Evolutionary conservation across 225 moss, liverwort and hornwort genomes (phyloP), one percentile per base, ranked within the genome.

Genomic region (Polytrichum formosum): DNA sequence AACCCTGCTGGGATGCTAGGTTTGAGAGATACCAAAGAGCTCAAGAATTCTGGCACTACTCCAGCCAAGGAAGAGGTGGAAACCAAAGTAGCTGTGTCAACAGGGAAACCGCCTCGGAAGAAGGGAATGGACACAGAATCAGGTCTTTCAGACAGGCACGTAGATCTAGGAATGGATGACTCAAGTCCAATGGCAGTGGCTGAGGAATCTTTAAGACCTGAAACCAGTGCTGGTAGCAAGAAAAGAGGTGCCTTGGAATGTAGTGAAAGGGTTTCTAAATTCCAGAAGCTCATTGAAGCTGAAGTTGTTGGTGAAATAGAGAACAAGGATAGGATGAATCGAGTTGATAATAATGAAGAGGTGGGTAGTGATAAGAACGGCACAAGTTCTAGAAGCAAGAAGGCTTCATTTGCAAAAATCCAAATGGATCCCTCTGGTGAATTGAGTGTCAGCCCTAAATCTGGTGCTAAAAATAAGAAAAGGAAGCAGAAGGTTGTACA

Each of bases 221-320:
- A 63, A 35, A 67, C 18, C 21, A 72, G 61, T 54, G 28, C 54
- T 26, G 55, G 65, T 18, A 66, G 76, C 30, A 82, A 72, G 33
- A 82, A 80, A 76, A 70, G 85, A 67, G 55, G 27, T 35, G 74
- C 74, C 20, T 75, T 67, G 17, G 26, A 75, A 19, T 67, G 69
- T 61, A 72, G 61, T 69, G 74, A 75, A 64, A 70, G 70, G 60
- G 59, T 77, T 63, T 65, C 70, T 16, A 85, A 82, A 55, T 74
- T 53, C 29, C 82, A 74, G 28, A 79, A 69, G 75, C 66, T 77
- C 59, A 70, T 29, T 55, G 18, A 64, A 70, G 62, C 69, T 62
- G 66, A 66, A 70, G 69, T 54, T 18, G 56, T 53, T 54, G 62
- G 69, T 72, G 23, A 28, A 53, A 20, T 59, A 26, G 67, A 63